phyloP scores from a whole-genome alignment of 495 filamentous ascomycete species.

The Penicillium soppii region DNA sequence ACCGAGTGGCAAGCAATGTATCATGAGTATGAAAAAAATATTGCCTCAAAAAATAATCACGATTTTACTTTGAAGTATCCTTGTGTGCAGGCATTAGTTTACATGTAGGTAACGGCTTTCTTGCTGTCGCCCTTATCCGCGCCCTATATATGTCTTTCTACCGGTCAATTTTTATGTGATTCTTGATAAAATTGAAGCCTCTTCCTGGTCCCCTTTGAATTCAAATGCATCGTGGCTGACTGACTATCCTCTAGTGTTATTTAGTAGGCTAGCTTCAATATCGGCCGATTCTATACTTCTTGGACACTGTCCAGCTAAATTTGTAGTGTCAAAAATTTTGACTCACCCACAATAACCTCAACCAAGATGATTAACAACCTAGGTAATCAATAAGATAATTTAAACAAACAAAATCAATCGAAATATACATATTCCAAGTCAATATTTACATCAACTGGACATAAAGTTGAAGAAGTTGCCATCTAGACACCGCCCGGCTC shows the following conservation, averaged over 20 bases:
- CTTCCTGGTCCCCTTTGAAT: no score
- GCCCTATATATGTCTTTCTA: no score
- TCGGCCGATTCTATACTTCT: not conserved
- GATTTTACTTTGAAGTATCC: not conserved
- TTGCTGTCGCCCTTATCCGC: no score
- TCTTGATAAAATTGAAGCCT: no score
- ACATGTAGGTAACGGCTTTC: no score
- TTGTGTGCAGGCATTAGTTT: no score
- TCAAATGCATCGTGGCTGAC: no score
- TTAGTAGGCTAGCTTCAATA: no score
- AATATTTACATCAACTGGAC: not conserved
- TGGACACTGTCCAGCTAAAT: no score
- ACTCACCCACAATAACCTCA: constrained; percentile 6
- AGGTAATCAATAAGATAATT: not conserved
- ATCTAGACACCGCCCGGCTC: constrained; percentile 38
- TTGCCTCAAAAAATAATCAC: not conserved
- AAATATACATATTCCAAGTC: not conserved
- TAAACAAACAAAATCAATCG: not conserved
- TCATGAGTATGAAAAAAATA: constrained; percentile 8
- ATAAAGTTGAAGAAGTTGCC: constrained; percentile 3
- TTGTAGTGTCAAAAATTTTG: not conserved
- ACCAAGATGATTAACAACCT: not conserved
- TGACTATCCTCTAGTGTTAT: no score
- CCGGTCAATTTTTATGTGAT: no score
- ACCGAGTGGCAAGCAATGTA: constrained; percentile 16